A percentile compares a stretch with the other conserved stretches of the same genome.
Conservation (phyloP, 306 rosid species). For the Casuarina cunninghamiana region DNA sequence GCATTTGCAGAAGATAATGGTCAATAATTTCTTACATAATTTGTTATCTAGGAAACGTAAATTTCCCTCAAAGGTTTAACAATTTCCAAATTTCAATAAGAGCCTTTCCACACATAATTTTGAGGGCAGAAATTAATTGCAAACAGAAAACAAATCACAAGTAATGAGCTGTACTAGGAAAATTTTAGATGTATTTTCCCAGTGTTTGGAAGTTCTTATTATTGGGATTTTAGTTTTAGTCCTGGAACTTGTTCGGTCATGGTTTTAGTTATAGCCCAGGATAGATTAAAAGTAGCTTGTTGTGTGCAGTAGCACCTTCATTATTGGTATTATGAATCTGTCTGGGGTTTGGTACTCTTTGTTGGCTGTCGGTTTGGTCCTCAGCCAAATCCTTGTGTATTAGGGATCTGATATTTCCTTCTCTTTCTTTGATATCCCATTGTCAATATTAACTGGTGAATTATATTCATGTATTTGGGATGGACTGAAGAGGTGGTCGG, state of each 20-base stretch:
- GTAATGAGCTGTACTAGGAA: neutral
- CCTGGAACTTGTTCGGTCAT: too few species aligned
- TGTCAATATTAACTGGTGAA: neutral
- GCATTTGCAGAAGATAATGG: slow-evolving; percentile 5
- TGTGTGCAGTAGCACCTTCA: too few species aligned
- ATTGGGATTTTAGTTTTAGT: too few species aligned
- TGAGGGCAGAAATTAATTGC: neutral
- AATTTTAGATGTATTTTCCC: neutral
- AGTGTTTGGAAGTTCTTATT: neutral
- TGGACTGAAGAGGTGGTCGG: neutral
- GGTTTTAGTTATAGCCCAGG: too few species aligned
- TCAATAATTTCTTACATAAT: slow-evolving; percentile 11
- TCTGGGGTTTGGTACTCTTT: too few species aligned
- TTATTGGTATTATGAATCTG: too few species aligned
- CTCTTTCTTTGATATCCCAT: neutral
- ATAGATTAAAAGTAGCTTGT: too few species aligned
- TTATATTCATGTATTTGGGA: neutral
- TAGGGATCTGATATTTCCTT: neutral
- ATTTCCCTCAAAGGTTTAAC: neutral
- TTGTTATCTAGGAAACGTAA: neutral
- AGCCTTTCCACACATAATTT: neutral
- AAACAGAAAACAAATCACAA: neutral
- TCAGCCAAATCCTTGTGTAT: neutral
- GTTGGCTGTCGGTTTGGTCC: neutral
- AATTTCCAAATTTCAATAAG: neutral